Conservation (phyloP, 2,329 filamentous ascomycete species). For the Pseudohalonectria lignicola region DNA sequence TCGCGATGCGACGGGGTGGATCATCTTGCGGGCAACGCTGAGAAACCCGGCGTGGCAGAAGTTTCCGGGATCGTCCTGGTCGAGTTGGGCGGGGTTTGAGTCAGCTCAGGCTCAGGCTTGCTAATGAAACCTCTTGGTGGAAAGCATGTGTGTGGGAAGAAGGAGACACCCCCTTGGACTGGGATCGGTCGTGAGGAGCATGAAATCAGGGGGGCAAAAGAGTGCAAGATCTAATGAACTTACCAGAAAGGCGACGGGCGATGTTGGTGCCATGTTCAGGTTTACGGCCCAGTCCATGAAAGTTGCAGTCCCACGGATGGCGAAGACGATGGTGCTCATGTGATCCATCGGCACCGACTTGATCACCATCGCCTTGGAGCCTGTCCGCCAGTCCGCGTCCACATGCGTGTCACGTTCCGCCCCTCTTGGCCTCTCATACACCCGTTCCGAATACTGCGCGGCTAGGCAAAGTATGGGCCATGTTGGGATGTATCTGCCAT, state of each 20-base stretch:
- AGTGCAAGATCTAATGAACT: conserved; percentile 9
- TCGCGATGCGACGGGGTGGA: conserved; percentile 58
- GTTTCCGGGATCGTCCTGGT: conserved; percentile 60
- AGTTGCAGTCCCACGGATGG: conserved; percentile 68
- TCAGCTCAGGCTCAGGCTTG: too few species aligned
- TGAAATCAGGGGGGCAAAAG: neutral
- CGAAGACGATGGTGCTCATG: conserved; percentile 70
- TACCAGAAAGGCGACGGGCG: conserved; percentile 56
- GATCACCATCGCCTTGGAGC: conserved; percentile 79
- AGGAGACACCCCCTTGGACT: too few species aligned
- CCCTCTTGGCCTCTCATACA: conserved; percentile 55
- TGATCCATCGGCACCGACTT: conserved; percentile 72
- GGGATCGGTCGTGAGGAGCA: too few species aligned
- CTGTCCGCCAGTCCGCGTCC: conserved; percentile 57
- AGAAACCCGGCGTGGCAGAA: conserved; percentile 75
- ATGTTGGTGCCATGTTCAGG: conserved; percentile 55
- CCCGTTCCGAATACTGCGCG: conserved; percentile 64
- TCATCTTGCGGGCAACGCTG: conserved; percentile 63
- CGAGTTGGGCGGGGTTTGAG: neutral
- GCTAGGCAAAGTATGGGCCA: conserved; percentile 71
- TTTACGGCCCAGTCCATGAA: conserved; percentile 86
- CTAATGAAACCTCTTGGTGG: too few species aligned
- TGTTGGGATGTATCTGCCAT: conserved; percentile 53
- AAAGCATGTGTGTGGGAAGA: too few species aligned
- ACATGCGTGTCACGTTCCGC: conserved; percentile 59